Base-by-base conservation (phyloP, 768 basidiomycete genomes). In the Antrodiella citrinella region DNA sequence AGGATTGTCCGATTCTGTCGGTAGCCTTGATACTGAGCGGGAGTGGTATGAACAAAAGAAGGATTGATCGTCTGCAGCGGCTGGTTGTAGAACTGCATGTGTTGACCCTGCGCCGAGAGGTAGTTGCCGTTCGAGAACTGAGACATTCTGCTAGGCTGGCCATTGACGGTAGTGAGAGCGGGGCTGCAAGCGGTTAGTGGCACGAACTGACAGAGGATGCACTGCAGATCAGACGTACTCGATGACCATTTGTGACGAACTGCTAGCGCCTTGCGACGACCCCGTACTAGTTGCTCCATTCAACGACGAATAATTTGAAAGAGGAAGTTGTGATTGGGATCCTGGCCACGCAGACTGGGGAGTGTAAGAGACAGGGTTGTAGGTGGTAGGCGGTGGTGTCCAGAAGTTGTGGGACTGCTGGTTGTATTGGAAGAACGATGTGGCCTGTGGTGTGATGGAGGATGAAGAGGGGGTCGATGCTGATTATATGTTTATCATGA, bases 301-400 rank as follows among this genome's bases (percentile, higher is more conserved):
- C 44, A 88, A 66, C 43, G 80, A 79, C n/a, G 87, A 89, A 53
- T 87, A 89, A 52, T 68, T 80, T 12, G 86, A 87, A 23, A 89
- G 63, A 0, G 86, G 86, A 1, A 87, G 47, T 7, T 65, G 59
- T 1, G 68, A 62, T 5, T 43, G 41, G 7, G 15, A 18, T 7
- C 19, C 18, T 19, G 21, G 7, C 41, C 41, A 43, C 18, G 15
- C 83, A 5, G 70, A 59, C 54, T 66, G 58, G 2, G 72, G 57
- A n/a, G 77, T 74, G 52, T 83, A 85, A 1, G 75, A 60, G 59
- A 79, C 72, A 4, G 75, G 71, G 52, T 76, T 76, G 62, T 75
- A 81, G 12, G 76, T 73, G 3, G 71, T 68, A 3, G 71, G 63
- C 23, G 73, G 68, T 49, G 64, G 59, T 9, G 67, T 61, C 30